Percentiles rank a stretch among this genome's conserved stretches.
These are phyloP conservation scores for Aureobasidium lini DNA, from an alignment of 2,329 filamentous ascomycete genomes.

Conservation along the genomic window DNA sequence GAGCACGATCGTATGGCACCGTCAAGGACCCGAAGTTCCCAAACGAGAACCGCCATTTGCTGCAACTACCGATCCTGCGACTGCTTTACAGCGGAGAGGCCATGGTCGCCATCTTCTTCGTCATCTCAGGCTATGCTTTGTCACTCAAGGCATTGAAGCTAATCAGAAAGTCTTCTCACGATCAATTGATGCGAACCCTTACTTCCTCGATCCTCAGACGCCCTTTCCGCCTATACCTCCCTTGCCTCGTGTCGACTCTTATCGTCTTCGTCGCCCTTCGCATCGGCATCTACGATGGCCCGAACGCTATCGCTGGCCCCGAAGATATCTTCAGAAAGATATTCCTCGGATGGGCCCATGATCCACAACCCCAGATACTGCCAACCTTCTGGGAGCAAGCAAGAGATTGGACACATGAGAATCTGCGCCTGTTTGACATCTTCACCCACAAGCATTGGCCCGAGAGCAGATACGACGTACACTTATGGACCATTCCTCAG, in stretches of 20 bases:
- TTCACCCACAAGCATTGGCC: conserved; percentile 17
- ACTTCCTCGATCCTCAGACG: conserved; percentile 20
- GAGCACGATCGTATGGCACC: conserved; percentile 13
- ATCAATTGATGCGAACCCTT: conserved; percentile 15
- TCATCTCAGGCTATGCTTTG: conserved; percentile 55
- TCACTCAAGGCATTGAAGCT: conserved; percentile 33
- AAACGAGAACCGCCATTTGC: conserved; percentile 25
- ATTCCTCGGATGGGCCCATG: conserved; percentile 17
- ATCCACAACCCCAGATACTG: conserved; percentile 16
- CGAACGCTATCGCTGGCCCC: conserved; percentile 15
- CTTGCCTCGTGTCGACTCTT: conserved; percentile 18
- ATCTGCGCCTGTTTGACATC: conserved; percentile 26
- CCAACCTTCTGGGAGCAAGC: conserved; percentile 17
- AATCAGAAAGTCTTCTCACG: conserved; percentile 25
- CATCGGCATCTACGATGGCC: conserved; percentile 15
- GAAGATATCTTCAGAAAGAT: conserved; percentile 12
- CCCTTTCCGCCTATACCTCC: conserved; percentile 19
- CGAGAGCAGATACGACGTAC: conserved; percentile 44
- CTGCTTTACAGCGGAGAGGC: conserved; percentile 49
- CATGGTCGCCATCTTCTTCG: conserved; percentile 54
- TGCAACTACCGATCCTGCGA: conserved; percentile 49
- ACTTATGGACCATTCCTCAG: conserved; percentile 57
- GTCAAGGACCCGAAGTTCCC: conserved; percentile 34
- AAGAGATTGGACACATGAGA: conserved; percentile 29
- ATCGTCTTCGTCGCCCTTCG: conserved; percentile 15